phyloP scores from a whole-genome alignment of 257 asterid genomes.

The Lavandula angustifolia region DNA sequence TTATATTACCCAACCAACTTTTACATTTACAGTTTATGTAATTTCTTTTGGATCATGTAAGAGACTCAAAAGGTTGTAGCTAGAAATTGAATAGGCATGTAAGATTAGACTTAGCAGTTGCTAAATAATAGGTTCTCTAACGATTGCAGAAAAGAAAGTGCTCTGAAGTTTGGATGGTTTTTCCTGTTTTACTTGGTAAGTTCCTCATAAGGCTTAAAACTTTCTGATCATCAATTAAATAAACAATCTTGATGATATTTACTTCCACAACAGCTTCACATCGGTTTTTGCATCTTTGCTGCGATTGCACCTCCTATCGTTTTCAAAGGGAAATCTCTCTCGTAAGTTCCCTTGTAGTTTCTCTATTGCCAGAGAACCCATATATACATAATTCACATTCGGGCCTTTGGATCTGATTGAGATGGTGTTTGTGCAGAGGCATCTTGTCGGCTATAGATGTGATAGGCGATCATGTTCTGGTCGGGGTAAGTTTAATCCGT shows the following conservation, averaged over 20 bases:
- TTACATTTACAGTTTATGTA: slow-evolving; percentile 2
- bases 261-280: slow-evolving; percentile 68
- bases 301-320: slow-evolving; percentile 95
- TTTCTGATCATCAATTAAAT: slow-evolving; percentile 10
- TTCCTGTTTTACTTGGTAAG: slow-evolving; percentile 86
- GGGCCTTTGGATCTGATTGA: slow-evolving; percentile 7
- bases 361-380: background rate
- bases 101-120: slow-evolving; percentile 1
- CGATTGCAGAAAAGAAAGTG: slow-evolving; percentile 82
- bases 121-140: background rate
- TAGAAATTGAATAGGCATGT: slow-evolving; percentile 2
- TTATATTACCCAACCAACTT: slow-evolving; percentile 26
- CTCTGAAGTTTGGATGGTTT: slow-evolving; percentile 84
- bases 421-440: slow-evolving; percentile 60
- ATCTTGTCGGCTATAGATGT: slow-evolving; percentile 91
- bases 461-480: slow-evolving; percentile 64
- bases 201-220: slow-evolving; percentile 9
- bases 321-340: slow-evolving; percentile 85
- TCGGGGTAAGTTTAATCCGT: slow-evolving; percentile 70
- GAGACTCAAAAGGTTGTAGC: background rate
- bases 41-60: background rate
- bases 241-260: slow-evolving; percentile 7
- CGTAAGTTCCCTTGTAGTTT: slow-evolving; percentile 54
- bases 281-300: slow-evolving; percentile 74
- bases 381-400: background rate